A percentile compares a stretch with the other conserved stretches of the same genome.
Evolutionary conservation across 805 yeast species (phyloP).

Genomic region (Ogataea trehaloabstinens): DNA sequence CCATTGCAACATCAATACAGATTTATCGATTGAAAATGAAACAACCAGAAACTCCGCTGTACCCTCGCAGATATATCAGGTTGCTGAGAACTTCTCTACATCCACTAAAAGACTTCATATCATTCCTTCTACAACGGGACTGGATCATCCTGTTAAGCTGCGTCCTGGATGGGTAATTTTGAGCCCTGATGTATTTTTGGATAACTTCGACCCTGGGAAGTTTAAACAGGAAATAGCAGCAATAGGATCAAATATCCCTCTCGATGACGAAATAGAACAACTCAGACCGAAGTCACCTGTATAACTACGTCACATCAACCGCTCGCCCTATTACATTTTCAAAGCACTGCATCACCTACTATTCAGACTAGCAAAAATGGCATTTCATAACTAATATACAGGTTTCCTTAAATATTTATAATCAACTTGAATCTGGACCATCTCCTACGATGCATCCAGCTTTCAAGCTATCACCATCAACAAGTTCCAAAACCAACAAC

Average conservation of each 20-base stretch:
- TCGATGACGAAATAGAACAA: slow-evolving; percentile 68
- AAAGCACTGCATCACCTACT: too few relatives aligned
- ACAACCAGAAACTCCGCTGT: slow-evolving; percentile 45
- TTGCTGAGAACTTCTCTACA: slow-evolving; percentile 86
- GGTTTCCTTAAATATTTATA: neutral
- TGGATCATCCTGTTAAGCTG: slow-evolving; percentile 56
- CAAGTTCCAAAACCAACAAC: too few relatives aligned
- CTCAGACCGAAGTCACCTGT: slow-evolving; percentile 82
- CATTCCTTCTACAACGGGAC: slow-evolving; percentile 70
- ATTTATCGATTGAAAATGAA: slow-evolving; percentile 66
- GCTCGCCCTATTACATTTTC: neutral
- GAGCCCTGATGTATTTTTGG: slow-evolving; percentile 77
- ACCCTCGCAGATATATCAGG: slow-evolving; percentile 73
- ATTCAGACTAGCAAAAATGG: neutral
- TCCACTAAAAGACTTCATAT: slow-evolving; percentile 83
- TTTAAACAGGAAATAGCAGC: slow-evolving; percentile 43
- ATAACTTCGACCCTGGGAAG: slow-evolving; percentile 56
- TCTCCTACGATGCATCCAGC: too few relatives aligned
- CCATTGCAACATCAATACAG: slow-evolving; percentile 91
- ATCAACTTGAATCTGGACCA: too few relatives aligned
- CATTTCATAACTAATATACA: neutral
- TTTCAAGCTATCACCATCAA: too few relatives aligned
- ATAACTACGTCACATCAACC: slow-evolving; percentile 5
- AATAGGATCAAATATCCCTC: slow-evolving; percentile 60
- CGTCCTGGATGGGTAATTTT: slow-evolving; percentile 91